Evolutionary conservation across 345 rosid species (phyloP).

Genomic region (Physaria fendleri): DNA sequence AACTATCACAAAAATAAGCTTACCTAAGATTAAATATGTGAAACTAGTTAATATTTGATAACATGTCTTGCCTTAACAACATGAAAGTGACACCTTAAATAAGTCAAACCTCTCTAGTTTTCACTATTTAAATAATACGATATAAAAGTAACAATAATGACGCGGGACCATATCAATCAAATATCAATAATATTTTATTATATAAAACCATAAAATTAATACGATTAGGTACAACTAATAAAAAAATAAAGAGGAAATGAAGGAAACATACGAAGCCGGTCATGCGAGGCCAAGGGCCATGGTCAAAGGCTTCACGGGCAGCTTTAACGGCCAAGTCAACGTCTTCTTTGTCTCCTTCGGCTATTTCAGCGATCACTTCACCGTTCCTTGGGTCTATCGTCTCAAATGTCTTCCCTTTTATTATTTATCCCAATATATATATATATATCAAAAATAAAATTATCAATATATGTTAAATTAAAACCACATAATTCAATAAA

Average conservation of each 20-base stretch:
- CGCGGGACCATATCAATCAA: constrained; percentile 18
- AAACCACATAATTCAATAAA: constrained; percentile 8
- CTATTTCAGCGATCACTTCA: constrained; percentile 35
- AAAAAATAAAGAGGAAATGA: background rate
- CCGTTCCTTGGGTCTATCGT: constrained; percentile 55
- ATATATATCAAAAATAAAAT: background rate
- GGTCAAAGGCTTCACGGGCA: constrained; percentile 59
- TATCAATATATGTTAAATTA: constrained; percentile 1
- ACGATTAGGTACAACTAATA: background rate
- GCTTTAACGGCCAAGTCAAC: constrained; percentile 55
- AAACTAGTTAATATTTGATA: background rate
- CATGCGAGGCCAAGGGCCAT: constrained; percentile 67
- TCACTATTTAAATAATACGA: background rate
- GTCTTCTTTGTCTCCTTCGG: constrained; percentile 54
- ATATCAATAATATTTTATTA: background rate
- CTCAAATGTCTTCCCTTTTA: constrained; percentile 47
- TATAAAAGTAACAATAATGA: constrained; percentile 9
- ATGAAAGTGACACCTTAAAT: constrained; percentile 16
- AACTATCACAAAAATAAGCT: background rate
- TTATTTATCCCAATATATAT: background rate
- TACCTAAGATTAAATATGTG: background rate
- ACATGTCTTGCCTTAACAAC: background rate
- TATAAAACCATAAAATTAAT: background rate
- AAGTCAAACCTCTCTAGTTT: constrained; percentile 1
- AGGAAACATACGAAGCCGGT: constrained; percentile 44